Conservation (phyloP, 2,329 filamentous ascomycete genomes). For the Cordyceps fumosorosea region DNA sequence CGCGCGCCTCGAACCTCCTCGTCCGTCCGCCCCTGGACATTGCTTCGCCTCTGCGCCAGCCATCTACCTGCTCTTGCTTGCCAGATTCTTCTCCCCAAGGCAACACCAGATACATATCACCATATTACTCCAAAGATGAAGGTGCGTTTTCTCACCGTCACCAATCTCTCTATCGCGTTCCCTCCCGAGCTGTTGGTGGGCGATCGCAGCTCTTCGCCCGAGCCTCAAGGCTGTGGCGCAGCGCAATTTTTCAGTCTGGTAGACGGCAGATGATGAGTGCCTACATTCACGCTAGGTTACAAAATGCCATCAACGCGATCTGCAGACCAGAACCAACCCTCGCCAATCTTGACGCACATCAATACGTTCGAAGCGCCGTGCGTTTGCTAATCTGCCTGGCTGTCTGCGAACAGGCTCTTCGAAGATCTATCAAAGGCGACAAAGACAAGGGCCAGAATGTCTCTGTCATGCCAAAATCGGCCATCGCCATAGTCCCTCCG, state of each 20-base stretch:
- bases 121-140: constrained; percentile 1
- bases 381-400: constrained; percentile 37
- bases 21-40: not conserved
- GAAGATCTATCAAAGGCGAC: constrained; percentile 85
- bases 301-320: not conserved
- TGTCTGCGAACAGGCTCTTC: constrained; percentile 57
- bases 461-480: constrained; percentile 76
- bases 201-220: not conserved
- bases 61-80: not conserved
- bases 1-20: not conserved
- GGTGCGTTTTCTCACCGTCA: not conserved
- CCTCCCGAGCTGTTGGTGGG: not conserved
- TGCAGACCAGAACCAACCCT: not conserved
- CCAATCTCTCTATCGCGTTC: not conserved
- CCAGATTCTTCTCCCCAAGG: not conserved
- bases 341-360: not conserved
- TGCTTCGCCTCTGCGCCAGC: not conserved
- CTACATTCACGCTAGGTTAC: not conserved
- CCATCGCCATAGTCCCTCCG: constrained; percentile 80
- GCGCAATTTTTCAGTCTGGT: not conserved
- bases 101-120: not conserved
- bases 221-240: not conserved
- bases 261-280: not conserved
- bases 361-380: not conserved
- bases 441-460: constrained; percentile 66